These are phyloP conservation scores for Dunaliella primolecta DNA, from an alignment of 139 green algal species.

Conservation along the genomic window DNA sequence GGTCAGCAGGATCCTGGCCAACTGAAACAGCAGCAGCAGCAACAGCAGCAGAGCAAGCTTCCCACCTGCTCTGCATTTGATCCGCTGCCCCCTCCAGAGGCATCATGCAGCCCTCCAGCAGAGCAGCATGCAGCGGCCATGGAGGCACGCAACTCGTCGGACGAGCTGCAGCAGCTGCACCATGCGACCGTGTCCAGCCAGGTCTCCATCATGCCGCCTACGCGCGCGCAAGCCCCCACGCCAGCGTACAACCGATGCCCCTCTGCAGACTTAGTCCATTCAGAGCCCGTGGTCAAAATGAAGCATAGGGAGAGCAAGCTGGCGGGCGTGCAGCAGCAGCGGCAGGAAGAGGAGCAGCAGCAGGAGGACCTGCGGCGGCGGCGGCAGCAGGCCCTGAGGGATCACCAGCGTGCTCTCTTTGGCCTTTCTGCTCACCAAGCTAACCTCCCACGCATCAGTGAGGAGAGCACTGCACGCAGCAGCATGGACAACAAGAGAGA, in stretches of 20 bases:
- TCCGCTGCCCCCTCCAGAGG: not conserved
- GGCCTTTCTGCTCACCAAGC: too few species aligned
- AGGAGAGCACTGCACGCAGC: too few species aligned
- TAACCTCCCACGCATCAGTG: too few species aligned
- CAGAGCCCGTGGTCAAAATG: not conserved
- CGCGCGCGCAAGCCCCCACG: not conserved
- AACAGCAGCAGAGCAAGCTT: not conserved
- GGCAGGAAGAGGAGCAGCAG: not conserved
- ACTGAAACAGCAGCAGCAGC: not conserved
- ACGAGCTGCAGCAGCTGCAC: not conserved
- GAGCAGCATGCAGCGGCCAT: not conserved
- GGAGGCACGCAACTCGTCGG: not conserved
- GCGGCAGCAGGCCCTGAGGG: too few species aligned
- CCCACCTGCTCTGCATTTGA: not conserved
- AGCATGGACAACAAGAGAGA: too few species aligned
- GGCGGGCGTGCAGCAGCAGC: not conserved
- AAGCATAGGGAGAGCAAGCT: not conserved
- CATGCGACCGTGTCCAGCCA: not conserved
- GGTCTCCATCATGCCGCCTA: not conserved
- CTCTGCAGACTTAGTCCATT: not conserved
- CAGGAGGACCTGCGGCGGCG: not conserved
- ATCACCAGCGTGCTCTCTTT: too few species aligned
- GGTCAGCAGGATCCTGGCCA: too few species aligned
- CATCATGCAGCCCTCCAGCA: not conserved
- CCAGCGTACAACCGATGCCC: not conserved